These are phyloP conservation scores for Hymenoscyphus fraxineus DNA, from an alignment of 2,329 filamentous ascomycete species.

Conservation along the genomic window DNA sequence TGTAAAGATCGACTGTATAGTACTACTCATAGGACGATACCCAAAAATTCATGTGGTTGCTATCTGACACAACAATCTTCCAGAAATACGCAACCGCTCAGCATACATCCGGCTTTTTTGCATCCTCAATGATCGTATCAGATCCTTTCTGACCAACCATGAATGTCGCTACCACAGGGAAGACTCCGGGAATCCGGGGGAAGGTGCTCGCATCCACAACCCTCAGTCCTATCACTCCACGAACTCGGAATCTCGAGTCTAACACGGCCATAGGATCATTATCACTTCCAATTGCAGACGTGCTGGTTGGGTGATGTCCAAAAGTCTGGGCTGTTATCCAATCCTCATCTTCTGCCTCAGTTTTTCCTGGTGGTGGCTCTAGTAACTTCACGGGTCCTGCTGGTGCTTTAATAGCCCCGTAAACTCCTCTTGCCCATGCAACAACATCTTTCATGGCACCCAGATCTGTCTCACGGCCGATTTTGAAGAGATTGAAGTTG, in stretches of 20 bases:
- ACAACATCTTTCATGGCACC: conserved; percentile 38
- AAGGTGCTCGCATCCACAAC: conserved; percentile 9
- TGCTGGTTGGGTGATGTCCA: conserved; percentile 10
- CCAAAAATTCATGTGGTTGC: too few species aligned
- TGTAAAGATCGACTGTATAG: too few species aligned
- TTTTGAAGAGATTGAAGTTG: conserved; percentile 55
- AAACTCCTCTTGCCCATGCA: conserved; percentile 23
- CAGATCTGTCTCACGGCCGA: conserved; percentile 33
- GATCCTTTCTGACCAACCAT: conserved; percentile 10
- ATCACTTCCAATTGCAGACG: conserved; percentile 6
- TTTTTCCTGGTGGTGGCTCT: conserved; percentile 3
- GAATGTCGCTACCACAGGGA: conserved; percentile 11
- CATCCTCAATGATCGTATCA: conserved; percentile 8
- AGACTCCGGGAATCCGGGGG: conserved; percentile 9
- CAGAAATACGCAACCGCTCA: background rate
- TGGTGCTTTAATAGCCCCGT: conserved; percentile 3
- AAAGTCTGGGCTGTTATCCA: conserved; percentile 9
- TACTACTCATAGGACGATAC: too few species aligned
- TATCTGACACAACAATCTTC: too few species aligned
- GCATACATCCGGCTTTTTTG: background rate
- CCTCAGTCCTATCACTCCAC: conserved; percentile 4
- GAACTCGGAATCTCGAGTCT: conserved; percentile 9
- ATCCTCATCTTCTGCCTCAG: conserved; percentile 10
- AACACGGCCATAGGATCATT: conserved; percentile 10
- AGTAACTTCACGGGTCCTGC: conserved; percentile 1